Percentiles rank a stretch among this genome's conserved stretches.
Evolutionary conservation across 2,329 filamentous ascomycete species (phyloP).

Genomic region (Paecilomyces fulvus): DNA sequence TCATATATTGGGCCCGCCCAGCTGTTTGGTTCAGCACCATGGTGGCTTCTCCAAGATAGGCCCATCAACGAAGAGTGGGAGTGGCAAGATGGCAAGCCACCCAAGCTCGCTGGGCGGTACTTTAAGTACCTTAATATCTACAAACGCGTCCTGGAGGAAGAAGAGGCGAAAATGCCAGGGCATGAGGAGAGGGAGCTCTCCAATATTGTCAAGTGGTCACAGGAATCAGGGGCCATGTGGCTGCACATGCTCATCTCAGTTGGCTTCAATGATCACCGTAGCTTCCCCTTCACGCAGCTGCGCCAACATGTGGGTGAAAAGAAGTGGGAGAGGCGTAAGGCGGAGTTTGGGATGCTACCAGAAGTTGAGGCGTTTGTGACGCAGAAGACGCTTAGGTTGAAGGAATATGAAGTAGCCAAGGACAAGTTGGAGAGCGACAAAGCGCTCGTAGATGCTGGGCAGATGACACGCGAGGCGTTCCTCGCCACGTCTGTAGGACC

Average conservation of each 20-base stretch:
- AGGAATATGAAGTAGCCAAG: slow-evolving; percentile 22
- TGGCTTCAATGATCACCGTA: slow-evolving; percentile 23
- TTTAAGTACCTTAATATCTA: slow-evolving; percentile 22
- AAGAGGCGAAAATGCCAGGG: slow-evolving; percentile 20
- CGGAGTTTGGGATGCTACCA: slow-evolving; percentile 10
- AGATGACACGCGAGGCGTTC: slow-evolving; percentile 20
- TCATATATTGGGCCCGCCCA: slow-evolving; percentile 30
- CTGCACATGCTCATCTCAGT: slow-evolving; percentile 25
- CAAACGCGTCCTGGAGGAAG: slow-evolving; percentile 20
- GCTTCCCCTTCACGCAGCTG: slow-evolving; percentile 23
- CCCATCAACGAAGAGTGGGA: slow-evolving; percentile 21
- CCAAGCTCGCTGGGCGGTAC: slow-evolving; percentile 16
- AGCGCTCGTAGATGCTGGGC: slow-evolving; percentile 17
- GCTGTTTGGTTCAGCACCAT: slow-evolving; percentile 28
- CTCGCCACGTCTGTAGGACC: no score
- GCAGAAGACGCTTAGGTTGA: slow-evolving; percentile 19
- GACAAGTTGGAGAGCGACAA: slow-evolving; percentile 22
- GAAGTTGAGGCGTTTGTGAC: slow-evolving; percentile 15
- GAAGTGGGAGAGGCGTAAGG: slow-evolving; percentile 15
- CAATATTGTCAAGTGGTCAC: slow-evolving; percentile 24
- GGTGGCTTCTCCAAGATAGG: slow-evolving; percentile 28
- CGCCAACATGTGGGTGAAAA: slow-evolving; percentile 10
- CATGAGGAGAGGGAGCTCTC: slow-evolving; percentile 12
- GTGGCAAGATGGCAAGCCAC: slow-evolving; percentile 13
- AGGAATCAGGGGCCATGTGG: slow-evolving; percentile 28